Evolutionary conservation across 352 stramenopile genomes (phyloP).

Genomic region (Phytophthora foliorum): DNA sequence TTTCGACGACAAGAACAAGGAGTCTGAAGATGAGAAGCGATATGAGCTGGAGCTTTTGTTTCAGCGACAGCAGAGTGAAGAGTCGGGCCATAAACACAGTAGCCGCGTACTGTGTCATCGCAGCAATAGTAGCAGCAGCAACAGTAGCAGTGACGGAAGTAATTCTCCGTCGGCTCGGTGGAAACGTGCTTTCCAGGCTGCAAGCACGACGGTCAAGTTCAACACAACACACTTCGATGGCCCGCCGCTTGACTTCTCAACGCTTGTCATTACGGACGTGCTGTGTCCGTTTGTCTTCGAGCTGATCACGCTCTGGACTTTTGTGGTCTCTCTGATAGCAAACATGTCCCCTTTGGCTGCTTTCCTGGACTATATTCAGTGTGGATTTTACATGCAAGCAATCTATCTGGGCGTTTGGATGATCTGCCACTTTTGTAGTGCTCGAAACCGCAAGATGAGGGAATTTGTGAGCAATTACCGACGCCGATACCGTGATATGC

Average conservation of each 20-base stretch:
- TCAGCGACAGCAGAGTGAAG: constrained; percentile 56
- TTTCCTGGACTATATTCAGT: constrained; percentile 88
- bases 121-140: constrained; percentile 39
- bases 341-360: constrained; percentile 73
- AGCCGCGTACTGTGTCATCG: constrained; percentile 26
- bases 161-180: constrained; percentile 55
- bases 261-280: constrained; percentile 87
- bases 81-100: constrained; percentile 35
- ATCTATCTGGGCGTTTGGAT: constrained; percentile 85
- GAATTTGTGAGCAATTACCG: constrained; percentile 91
- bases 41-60: constrained; percentile 71
- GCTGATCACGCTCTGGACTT: constrained; percentile 76
- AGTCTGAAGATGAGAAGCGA: constrained; percentile 74
- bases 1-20: constrained; percentile 83
- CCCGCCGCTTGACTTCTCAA: constrained; percentile 85
- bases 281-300: constrained; percentile 87
- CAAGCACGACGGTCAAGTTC: constrained; percentile 77
- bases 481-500: constrained; percentile 77
- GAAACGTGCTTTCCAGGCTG: constrained; percentile 80
- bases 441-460: constrained; percentile 88
- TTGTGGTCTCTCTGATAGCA: constrained; percentile 63
- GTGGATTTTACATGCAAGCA: constrained; percentile 81
- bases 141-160: constrained; percentile 29
- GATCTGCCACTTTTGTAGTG: constrained; percentile 88
- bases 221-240: constrained; percentile 85